These are phyloP conservation scores for Aspergillus coremiiformis DNA, from an alignment of 495 filamentous ascomycete genomes.

Conservation along the genomic window DNA sequence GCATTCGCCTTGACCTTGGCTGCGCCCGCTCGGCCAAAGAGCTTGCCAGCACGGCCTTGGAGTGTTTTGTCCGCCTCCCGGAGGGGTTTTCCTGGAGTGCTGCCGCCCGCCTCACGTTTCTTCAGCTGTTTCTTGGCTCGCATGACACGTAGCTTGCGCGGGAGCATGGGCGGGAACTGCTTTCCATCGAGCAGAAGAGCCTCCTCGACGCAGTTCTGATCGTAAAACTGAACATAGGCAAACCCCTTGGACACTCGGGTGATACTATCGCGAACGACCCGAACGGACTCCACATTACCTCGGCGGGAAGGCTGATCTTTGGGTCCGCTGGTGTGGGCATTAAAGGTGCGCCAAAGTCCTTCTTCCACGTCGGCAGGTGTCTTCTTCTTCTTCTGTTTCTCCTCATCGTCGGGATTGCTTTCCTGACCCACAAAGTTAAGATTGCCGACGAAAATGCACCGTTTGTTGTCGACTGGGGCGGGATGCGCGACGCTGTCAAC, in stretches of 20 bases:
- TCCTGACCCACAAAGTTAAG: constrained; percentile 91
- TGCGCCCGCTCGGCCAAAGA: constrained; percentile 76
- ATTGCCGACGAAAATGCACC: constrained; percentile 96
- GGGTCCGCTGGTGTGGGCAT: constrained; percentile 36
- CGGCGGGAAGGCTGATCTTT: constrained; percentile 40
- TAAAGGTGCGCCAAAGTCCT: constrained; percentile 86
- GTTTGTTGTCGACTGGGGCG: constrained; percentile 66
- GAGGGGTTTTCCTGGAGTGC: constrained; percentile 39
- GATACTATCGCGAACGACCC: constrained; percentile 80
- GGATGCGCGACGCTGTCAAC: constrained; percentile 90
- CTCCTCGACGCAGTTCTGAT: constrained; percentile 77
- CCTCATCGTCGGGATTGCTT: constrained; percentile 48
- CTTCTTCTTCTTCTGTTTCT: constrained; percentile 52
- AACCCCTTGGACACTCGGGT: constrained; percentile 96
- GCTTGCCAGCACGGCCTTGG: constrained; percentile 69
- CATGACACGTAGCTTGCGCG: constrained; percentile 76
- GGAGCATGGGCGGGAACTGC: constrained; percentile 87
- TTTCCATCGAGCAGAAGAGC: constrained; percentile 81
- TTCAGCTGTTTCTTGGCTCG: constrained; percentile 74
- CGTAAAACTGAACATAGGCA: constrained; percentile 95
- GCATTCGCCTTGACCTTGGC: constrained; percentile 48
- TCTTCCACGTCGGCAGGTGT: constrained; percentile 87
- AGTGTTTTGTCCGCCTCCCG: constrained; percentile 62
- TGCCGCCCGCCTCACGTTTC: constrained; percentile 46
- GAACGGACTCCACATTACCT: constrained; percentile 84